Evolutionary conservation across 345 rosid genomes (phyloP).

Genomic region (Trapa bicornis): DNA sequence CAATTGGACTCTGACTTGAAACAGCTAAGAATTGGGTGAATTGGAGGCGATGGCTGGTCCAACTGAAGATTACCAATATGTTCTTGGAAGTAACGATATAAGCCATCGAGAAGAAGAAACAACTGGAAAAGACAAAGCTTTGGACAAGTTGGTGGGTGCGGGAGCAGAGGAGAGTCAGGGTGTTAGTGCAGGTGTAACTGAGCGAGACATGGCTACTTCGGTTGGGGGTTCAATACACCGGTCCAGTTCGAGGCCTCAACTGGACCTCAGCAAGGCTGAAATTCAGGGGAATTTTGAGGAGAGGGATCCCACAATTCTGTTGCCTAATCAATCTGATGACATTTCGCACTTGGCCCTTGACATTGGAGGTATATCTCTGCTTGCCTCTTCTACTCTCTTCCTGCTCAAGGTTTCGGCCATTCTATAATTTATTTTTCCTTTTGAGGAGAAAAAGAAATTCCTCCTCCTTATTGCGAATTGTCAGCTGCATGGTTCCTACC

Average conservation of each 20-base stretch:
- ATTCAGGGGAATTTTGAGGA: conserved; percentile 89
- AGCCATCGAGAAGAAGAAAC: conserved; percentile 1
- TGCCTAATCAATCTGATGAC: conserved; percentile 98
- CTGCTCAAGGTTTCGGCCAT: neutral
- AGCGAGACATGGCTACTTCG: conserved; percentile 57
- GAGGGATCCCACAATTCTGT: conserved; percentile 80
- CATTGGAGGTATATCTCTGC: conserved; percentile 65
- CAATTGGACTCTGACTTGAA: conserved; percentile 4
- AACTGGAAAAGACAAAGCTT: conserved; percentile 12
- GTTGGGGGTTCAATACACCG: conserved; percentile 59
- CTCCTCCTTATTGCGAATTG: neutral
- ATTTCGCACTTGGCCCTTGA: conserved; percentile 92
- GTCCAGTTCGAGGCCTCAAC: conserved; percentile 88
- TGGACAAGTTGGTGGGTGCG: conserved; percentile 14
- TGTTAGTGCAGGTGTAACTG: conserved; percentile 14
- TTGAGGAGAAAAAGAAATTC: neutral
- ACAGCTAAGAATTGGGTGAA: conserved; percentile 6
- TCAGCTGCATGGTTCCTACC: neutral
- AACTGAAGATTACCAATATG: conserved; percentile 9
- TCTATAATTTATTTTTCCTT: neutral
- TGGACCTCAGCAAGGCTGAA: conserved; percentile 95
- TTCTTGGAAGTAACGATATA: conserved; percentile 14
- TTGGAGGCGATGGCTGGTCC: conserved; percentile 10
- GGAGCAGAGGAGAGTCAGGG: conserved; percentile 16
- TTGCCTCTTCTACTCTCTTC: neutral